Percentiles rank a stretch among this genome's conserved stretches.
phyloP scores from a whole-genome alignment of 176 grass and related monocot genomes.

The Carex scoparia region DNA sequence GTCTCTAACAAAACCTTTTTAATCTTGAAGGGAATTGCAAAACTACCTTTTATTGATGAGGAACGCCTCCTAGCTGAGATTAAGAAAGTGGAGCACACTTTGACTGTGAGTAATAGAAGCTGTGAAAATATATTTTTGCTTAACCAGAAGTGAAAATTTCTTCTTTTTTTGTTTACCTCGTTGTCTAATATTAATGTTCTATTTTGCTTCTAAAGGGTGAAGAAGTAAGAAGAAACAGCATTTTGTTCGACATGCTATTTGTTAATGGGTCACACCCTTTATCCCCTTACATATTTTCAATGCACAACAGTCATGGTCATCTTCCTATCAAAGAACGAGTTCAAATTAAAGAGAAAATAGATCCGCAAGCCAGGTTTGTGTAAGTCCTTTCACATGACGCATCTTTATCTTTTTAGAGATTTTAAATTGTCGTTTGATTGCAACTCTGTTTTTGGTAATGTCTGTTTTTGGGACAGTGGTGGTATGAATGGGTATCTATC shows the following conservation, averaged over 20 bases:
- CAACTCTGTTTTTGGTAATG: not conserved
- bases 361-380: conserved; percentile 78
- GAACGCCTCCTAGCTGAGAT: conserved; percentile 75
- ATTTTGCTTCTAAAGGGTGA: conserved; percentile 52
- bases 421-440: conserved; percentile 4
- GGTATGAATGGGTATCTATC: conserved; percentile 97
- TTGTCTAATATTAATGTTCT: conserved; percentile 22
- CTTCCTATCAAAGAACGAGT: conserved; percentile 46
- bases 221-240: conserved; percentile 88
- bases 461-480: conserved; percentile 51
- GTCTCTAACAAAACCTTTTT: conserved; percentile 20
- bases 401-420: not conserved
- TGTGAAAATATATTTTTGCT: conserved; percentile 17
- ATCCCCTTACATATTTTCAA: conserved; percentile 89
- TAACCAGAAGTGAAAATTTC: not conserved
- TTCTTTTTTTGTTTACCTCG: not conserved
- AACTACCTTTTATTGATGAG: conserved; percentile 97
- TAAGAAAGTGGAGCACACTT: conserved; percentile 84
- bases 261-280: conserved; percentile 84
- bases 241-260: conserved; percentile 93
- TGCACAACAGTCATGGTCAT: conserved; percentile 73
- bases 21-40: conserved; percentile 73
- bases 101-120: conserved; percentile 50
- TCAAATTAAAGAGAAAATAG: conserved; percentile 81
- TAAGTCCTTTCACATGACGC: conserved; percentile 16